Evolutionary conservation across 306 rosid genomes (phyloP).

Genomic region (Herpetospermum pedunculosum): DNA sequence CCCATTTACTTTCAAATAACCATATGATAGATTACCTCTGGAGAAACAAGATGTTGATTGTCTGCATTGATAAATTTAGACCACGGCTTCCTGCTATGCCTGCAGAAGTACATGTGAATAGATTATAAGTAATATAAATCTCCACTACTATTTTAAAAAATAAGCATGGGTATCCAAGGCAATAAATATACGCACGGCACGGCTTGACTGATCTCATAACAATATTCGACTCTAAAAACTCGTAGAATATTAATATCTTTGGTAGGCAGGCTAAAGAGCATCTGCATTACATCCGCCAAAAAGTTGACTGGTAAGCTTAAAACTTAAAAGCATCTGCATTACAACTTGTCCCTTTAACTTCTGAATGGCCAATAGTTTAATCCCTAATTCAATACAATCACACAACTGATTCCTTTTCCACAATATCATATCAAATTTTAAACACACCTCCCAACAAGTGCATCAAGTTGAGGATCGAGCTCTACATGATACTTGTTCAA

Average conservation of each 20-base stretch:
- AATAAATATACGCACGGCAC: not conserved
- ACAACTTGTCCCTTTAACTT: not conserved
- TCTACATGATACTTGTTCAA: constrained; percentile 32
- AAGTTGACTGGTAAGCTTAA: not conserved
- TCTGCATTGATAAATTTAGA: constrained; percentile 83
- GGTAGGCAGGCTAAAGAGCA: not conserved
- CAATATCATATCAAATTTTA: not conserved
- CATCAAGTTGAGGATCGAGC: constrained; percentile 41
- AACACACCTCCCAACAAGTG: constrained; percentile 33
- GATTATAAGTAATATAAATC: not conserved
- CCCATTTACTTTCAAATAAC: not conserved
- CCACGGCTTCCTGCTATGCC: constrained; percentile 99
- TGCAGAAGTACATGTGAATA: constrained; percentile 17
- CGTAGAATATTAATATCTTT: not conserved
- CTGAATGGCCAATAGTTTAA: constrained; percentile 10
- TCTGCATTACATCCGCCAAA: not conserved
- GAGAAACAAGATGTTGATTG: constrained; percentile 93
- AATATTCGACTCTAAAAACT: not conserved
- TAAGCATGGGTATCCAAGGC: not conserved
- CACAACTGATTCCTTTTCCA: not conserved
- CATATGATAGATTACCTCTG: constrained; percentile 44
- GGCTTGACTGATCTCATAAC: not conserved
- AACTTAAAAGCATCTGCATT: not conserved
- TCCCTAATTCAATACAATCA: not conserved
- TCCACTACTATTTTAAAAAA: not conserved